Evolutionary conservation across 176 grass and related monocot species (phyloP), one percentile per base, ranked within the genome.

Genomic region (Triticum monococcum): DNA sequence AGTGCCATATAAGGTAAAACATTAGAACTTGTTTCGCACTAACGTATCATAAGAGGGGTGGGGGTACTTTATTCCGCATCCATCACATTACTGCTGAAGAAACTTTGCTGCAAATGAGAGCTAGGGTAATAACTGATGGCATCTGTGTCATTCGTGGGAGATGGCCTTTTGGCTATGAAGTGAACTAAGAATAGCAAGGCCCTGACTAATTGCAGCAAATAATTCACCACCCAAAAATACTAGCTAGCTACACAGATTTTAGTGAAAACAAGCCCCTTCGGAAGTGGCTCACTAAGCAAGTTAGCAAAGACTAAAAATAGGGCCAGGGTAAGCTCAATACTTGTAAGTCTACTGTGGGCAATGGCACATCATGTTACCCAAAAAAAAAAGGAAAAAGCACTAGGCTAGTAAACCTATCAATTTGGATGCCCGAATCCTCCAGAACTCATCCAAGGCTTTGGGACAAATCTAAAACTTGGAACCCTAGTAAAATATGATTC

Each of bases 251-350:
- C 81, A 41, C 40, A 76, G 67, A 40, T 77, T 45, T 22, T 67
- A 72, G 71, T 52, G 36, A 18, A 24, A 41, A 79, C 6, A 28
- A n/a, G 17, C 9, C 77, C 64, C 77, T 62, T 56, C 10, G 52
- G 40, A 74, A 80, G 36, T 36, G 37, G 68, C 62, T 85, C 4
- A 0, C 56, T 43, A 16, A 65, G 73, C 30, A 86, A 83, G 54
- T 64, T 35, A 64, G 64, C 64, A 75, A 45, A 68, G 25, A 80
- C 84, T 60, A 87, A 90, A 90, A 83, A 86, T 79, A 90, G 84
- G 43, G 25, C 56, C 57, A 5, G 83, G 72, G 46, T 11, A 12
- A 63, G 57, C 46, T 86, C 40, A 35, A 74, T 60, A 68, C 22
- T 8, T 75, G 20, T 28, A 75, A 77, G 36, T 77, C 62, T 70